phyloP scores from a whole-genome alignment of 352 stramenopile genomes.

The Phytophthora meadii region DNA sequence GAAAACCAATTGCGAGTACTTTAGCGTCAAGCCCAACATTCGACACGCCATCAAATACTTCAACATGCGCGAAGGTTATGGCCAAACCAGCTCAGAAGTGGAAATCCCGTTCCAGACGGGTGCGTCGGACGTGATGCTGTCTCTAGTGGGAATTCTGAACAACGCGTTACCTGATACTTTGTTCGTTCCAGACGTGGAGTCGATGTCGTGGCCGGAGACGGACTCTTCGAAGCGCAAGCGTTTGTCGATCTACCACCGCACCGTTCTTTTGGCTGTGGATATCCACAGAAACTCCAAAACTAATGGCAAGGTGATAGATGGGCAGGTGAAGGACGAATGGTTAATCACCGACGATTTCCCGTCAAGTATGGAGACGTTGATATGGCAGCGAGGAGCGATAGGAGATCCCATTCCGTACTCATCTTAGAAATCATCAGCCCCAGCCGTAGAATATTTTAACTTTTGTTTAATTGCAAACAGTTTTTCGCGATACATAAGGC shows the following conservation, averaged over 20 bases:
- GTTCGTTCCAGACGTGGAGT: constrained; percentile 42
- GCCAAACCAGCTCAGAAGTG: constrained; percentile 28
- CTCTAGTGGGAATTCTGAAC: constrained; percentile 60
- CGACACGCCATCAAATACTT: constrained; percentile 58
- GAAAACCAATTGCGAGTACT: constrained; percentile 56
- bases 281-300: constrained; percentile 55
- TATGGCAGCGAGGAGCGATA: constrained; percentile 22
- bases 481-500: not conserved
- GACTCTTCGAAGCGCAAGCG: constrained; percentile 40
- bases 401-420: constrained; percentile 16
- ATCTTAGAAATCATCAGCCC: constrained; percentile 1
- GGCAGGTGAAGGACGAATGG: constrained; percentile 17
- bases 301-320: constrained; percentile 43
- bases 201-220: constrained; percentile 35
- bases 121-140: constrained; percentile 56
- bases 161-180: constrained; percentile 55
- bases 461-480: not conserved
- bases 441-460: constrained; percentile 9
- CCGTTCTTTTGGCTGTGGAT: constrained; percentile 47
- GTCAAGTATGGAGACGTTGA: constrained; percentile 27
- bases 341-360: constrained; percentile 23
- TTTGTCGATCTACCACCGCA: constrained; percentile 56
- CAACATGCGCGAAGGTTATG: constrained; percentile 70
- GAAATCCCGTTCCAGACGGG: constrained; percentile 61
- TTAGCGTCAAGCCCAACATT: constrained; percentile 63